phyloP scores from a whole-genome alignment of 164 flowering plant genomes.

The Macadamia tetraphylla region DNA sequence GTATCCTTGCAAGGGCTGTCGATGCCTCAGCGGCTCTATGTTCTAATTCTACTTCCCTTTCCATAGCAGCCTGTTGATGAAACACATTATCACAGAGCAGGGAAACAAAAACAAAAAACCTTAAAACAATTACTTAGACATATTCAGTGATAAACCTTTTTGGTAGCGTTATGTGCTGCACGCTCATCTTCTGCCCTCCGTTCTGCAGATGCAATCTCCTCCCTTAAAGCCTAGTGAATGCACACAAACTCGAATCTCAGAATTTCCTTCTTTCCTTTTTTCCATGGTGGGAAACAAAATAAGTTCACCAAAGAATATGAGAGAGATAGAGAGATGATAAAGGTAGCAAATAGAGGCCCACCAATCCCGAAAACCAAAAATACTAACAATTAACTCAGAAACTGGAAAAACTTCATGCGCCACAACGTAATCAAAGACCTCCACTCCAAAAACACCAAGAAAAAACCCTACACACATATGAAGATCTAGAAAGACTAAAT shows the following conservation, averaged over 20 bases:
- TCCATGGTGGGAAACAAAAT: no score
- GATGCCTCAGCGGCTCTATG: constrained; percentile 86
- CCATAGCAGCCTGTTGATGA: constrained; percentile 81
- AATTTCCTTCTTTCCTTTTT: not conserved
- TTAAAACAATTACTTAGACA: constrained; percentile 1
- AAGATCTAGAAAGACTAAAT: constrained; percentile 3
- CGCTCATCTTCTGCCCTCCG: constrained; percentile 94
- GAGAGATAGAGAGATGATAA: no score
- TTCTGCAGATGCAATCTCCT: constrained; percentile 86
- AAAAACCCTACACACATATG: not conserved
- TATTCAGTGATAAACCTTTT: constrained; percentile 52
- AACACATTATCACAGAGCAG: not conserved
- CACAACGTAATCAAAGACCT: no score
- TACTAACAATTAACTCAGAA: no score
- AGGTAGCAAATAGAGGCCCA: no score
- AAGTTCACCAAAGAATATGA: not conserved
- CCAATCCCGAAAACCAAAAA: no score
- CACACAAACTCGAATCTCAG: constrained; percentile 1
- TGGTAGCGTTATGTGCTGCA: constrained; percentile 88
- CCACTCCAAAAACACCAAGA: no score
- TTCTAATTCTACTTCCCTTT: constrained; percentile 91
- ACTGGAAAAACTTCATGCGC: no score
- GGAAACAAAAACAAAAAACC: constrained; percentile 4
- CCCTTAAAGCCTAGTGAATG: constrained; percentile 69
- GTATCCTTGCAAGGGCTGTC: constrained; percentile 81